Conservation (phyloP, 2,329 filamentous ascomycete genomes). For the Hymenoscyphus fraxineus region DNA sequence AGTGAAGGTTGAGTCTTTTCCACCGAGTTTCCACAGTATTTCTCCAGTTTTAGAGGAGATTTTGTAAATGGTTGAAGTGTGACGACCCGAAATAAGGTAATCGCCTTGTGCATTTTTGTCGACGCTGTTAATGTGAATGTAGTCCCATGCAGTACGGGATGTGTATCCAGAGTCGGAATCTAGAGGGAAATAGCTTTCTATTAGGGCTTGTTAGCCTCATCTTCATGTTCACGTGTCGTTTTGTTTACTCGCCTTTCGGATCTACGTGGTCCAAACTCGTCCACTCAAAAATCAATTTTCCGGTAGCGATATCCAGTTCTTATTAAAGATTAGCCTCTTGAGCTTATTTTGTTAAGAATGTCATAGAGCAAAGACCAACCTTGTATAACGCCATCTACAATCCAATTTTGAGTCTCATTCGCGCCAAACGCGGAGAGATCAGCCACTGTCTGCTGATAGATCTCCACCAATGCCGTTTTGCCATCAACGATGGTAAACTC, state of each 20-base stretch:
- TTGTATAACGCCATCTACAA: slow-evolving; percentile 19
- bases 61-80: slow-evolving; percentile 41
- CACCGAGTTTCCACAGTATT: slow-evolving; percentile 50
- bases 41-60: slow-evolving; percentile 42
- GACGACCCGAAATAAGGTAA: slow-evolving; percentile 42
- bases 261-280: slow-evolving; percentile 37
- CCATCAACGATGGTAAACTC: slow-evolving; percentile 33
- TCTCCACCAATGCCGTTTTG: slow-evolving; percentile 31
- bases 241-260: background rate
- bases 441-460: slow-evolving; percentile 25
- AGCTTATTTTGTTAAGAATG: background rate
- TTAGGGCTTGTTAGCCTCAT: background rate
- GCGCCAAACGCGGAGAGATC: slow-evolving; percentile 15
- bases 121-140: slow-evolving; percentile 53
- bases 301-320: slow-evolving; percentile 43
- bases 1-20: slow-evolving; percentile 41
- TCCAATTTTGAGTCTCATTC: slow-evolving; percentile 25
- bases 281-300: slow-evolving; percentile 48
- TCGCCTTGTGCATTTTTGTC: slow-evolving; percentile 46
- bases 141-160: slow-evolving; percentile 37
- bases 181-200: slow-evolving; percentile 19
- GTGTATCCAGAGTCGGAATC: slow-evolving; percentile 35
- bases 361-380: slow-evolving; percentile 4
- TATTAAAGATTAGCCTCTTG: background rate
- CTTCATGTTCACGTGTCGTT: background rate